Evolutionary conservation across 2,329 filamentous ascomycete species (phyloP).

Genomic region (Hypoxylon rubiginosum): DNA sequence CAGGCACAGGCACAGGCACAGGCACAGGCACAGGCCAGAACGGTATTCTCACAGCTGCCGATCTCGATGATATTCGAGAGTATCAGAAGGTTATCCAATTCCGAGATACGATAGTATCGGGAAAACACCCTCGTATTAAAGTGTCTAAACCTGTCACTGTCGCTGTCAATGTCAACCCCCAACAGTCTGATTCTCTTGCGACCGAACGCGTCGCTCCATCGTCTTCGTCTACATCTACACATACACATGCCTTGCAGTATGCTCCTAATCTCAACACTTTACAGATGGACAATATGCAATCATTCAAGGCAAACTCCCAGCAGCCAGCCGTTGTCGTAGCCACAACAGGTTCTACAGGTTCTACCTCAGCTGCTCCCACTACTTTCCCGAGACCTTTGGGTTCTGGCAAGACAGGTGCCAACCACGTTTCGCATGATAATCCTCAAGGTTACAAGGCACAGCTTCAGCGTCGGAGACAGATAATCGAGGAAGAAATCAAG

Average conservation of each 20-base stretch:
- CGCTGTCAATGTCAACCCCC: constrained; percentile 33
- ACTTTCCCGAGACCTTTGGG: constrained; percentile 58
- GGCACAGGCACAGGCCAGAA: too few relatives aligned
- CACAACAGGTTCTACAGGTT: constrained; percentile 37
- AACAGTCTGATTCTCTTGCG: constrained; percentile 43
- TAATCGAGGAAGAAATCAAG: constrained; percentile 81
- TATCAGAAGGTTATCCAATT: constrained; percentile 86
- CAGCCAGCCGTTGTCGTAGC: constrained; percentile 50
- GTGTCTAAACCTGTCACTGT: constrained; percentile 46
- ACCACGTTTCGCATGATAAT: constrained; percentile 87
- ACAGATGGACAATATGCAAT: constrained; percentile 52
- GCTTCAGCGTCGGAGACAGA: constrained; percentile 81
- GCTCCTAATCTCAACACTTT: constrained; percentile 44
- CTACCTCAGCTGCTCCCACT: constrained; percentile 52
- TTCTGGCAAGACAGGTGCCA: constrained; percentile 75
- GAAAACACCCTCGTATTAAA: constrained; percentile 76
- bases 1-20: too few relatives aligned
- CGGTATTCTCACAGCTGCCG: constrained; percentile 48
- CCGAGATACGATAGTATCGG: constrained; percentile 83
- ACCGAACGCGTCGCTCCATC: constrained; percentile 42
- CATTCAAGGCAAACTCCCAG: constrained; percentile 56
- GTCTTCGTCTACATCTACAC: constrained; percentile 18
- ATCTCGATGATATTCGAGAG: constrained; percentile 72
- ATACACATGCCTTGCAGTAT: constrained; percentile 33
- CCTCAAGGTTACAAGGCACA: constrained; percentile 88